phyloP scores from a whole-genome alignment of 78 protist species.

The Polysphondylium violaceum region DNA sequence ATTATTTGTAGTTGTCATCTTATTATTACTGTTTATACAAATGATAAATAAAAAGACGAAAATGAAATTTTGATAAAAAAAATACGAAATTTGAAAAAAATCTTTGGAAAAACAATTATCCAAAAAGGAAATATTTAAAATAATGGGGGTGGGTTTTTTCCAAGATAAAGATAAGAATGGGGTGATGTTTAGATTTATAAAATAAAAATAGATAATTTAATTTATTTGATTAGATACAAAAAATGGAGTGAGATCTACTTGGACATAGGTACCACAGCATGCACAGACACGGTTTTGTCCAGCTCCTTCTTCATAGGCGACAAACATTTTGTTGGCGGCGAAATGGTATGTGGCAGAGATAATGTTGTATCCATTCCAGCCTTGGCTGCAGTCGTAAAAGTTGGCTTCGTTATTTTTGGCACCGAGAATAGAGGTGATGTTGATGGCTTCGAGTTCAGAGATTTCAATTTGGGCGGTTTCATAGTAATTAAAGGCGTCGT shows the following conservation, averaged over 20 bases:
- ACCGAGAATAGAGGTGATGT: constrained; percentile 77
- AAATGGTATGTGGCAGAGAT: constrained; percentile 64
- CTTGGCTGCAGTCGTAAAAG: constrained; percentile 40
- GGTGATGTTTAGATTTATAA: too few species aligned
- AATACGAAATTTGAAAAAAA: too few species aligned
- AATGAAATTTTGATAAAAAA: too few species aligned
- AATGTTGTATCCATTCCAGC: constrained; percentile 53
- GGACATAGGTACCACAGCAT: constrained; percentile 45
- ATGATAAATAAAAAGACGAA: too few species aligned
- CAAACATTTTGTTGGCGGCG: constrained; percentile 37
- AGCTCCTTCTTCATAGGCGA: constrained; percentile 79
- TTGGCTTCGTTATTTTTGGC: constrained; percentile 26
- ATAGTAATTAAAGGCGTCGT: constrained; percentile 27
- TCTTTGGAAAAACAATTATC: too few species aligned
- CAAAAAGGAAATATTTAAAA: too few species aligned
- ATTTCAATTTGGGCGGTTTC: neutral
- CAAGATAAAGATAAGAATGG: too few species aligned
- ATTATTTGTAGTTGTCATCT: too few species aligned
- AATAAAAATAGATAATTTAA: too few species aligned
- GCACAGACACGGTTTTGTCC: constrained; percentile 48
- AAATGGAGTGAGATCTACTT: constrained; percentile 9
- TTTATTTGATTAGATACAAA: too few species aligned
- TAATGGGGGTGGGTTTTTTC: too few species aligned
- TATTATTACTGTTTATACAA: too few species aligned
- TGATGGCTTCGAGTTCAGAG: constrained; percentile 43